These are phyloP conservation scores for Fomitopsis palustris DNA, from an alignment of 1,284 basidiomycete genomes.

Conservation along the genomic window DNA sequence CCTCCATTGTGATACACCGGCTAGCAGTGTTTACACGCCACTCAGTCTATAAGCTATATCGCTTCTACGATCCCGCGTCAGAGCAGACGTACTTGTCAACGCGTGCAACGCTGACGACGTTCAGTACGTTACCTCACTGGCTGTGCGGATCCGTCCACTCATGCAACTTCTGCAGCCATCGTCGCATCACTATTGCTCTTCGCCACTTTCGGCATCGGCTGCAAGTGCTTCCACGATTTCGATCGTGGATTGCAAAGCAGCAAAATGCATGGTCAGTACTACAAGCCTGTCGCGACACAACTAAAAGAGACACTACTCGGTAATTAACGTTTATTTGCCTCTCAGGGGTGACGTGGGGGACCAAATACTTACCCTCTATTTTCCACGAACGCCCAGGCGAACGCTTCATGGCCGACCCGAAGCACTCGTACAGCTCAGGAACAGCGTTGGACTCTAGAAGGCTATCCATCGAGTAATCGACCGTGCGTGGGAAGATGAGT, in stretches of 20 bases:
- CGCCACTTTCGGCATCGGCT: constrained; percentile 66
- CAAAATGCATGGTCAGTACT: constrained; percentile 69
- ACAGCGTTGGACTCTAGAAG: constrained; percentile 34
- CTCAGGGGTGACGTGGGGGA: constrained; percentile 47
- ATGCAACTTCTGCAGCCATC: constrained; percentile 44
- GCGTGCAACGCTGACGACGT: constrained; percentile 70
- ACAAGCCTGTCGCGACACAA: constrained; percentile 29
- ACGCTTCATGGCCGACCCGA: constrained; percentile 38
- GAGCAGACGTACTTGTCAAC: constrained; percentile 58
- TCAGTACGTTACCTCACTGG: constrained; percentile 53
- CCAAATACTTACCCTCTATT: constrained; percentile 38
- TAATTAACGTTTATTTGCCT: constrained; percentile 18
- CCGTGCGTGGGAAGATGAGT: background rate
- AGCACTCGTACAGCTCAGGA: constrained; percentile 33
- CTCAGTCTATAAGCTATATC: constrained; percentile 74
- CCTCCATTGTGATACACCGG: background rate
- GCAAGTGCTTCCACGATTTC: constrained; percentile 78
- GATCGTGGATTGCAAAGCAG: constrained; percentile 67
- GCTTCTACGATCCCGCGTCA: constrained; percentile 67
- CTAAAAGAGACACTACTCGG: constrained; percentile 25
- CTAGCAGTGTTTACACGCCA: background rate
- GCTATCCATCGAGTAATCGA: constrained; percentile 45
- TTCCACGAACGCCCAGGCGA: constrained; percentile 36
- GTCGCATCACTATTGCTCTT: constrained; percentile 72
- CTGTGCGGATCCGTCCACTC: background rate